These are phyloP conservation scores for Hyphodiscus hymeniophilus DNA, from an alignment of 495 filamentous ascomycete species.

Conservation along the genomic window DNA sequence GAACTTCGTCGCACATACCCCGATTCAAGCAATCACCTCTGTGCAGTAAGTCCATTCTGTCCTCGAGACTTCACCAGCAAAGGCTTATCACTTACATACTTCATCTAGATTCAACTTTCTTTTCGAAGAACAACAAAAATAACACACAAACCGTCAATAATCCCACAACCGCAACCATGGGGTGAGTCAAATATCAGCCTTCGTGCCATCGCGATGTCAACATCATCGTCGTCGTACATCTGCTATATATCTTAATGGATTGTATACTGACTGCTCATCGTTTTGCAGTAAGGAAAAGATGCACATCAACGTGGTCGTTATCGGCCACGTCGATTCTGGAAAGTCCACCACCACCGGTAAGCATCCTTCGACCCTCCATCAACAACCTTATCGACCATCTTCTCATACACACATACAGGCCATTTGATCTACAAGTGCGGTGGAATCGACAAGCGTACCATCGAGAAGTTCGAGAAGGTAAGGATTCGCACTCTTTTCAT, in stretches of 20 bases:
- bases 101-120: slow-evolving; percentile 13
- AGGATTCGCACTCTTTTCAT: slow-evolving; percentile 22
- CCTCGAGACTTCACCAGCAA: not conserved
- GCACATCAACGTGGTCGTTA: slow-evolving; percentile 88
- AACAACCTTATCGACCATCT: not conserved
- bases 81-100: slow-evolving; percentile 3
- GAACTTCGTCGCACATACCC: slow-evolving; percentile 21
- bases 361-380: slow-evolving; percentile 18
- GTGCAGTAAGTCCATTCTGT: slow-evolving; percentile 19
- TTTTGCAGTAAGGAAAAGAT: slow-evolving; percentile 63
- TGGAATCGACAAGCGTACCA: slow-evolving; percentile 99
- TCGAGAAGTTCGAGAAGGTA: slow-evolving; percentile 99
- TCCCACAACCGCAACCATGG: slow-evolving; percentile 25
- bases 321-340: slow-evolving; percentile 99
- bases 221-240: slow-evolving; percentile 8
- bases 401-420: slow-evolving; percentile 32
- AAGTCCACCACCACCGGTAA: slow-evolving; percentile 94
- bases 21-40: slow-evolving; percentile 26
- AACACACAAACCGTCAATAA: slow-evolving; percentile 13
- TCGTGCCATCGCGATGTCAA: slow-evolving; percentile 4
- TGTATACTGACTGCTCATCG: slow-evolving; percentile 11
- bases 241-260: slow-evolving; percentile 7
- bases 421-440: slow-evolving; percentile 99
- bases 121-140: slow-evolving; percentile 12
- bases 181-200: slow-evolving; percentile 16